A percentile compares a stretch with the other conserved stretches of the same genome.
Conservation (phyloP, 352 stramenopile genomes). For the Globisporangium uncinulatum region DNA sequence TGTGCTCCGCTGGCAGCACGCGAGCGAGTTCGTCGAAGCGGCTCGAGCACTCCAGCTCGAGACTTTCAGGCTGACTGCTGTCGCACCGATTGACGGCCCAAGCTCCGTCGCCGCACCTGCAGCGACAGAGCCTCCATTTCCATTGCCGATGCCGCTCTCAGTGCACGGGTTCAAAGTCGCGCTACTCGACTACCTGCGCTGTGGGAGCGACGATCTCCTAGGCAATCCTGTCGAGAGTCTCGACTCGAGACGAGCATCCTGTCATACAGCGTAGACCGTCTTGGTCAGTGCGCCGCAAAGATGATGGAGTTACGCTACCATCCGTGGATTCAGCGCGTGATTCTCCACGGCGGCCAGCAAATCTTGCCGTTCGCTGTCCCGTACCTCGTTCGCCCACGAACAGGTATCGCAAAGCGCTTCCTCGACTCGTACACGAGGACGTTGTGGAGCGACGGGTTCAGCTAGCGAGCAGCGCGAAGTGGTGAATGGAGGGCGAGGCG, state of each 20-base stretch:
- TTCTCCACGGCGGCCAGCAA: background rate
- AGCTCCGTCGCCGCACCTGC: background rate
- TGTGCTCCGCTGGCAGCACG: conserved; percentile 5
- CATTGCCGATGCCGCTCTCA: background rate
- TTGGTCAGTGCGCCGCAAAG: background rate
- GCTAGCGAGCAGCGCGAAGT: too few relatives aligned
- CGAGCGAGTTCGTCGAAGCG: conserved; percentile 1
- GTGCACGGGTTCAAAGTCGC: conserved; percentile 2
- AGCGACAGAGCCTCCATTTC: background rate
- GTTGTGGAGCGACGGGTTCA: background rate
- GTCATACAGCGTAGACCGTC: conserved; percentile 4
- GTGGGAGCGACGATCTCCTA: background rate
- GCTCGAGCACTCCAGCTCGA: background rate
- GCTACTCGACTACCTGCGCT: background rate
- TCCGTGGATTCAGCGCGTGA: conserved; percentile 1
- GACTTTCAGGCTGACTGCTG: too few relatives aligned
- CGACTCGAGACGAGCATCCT: conserved; percentile 8
- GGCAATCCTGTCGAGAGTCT: background rate
- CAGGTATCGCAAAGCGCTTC: conserved; percentile 3
- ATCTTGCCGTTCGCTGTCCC: conserved; percentile 1
- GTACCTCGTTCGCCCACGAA: background rate
- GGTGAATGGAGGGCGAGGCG: background rate
- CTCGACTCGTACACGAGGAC: conserved; percentile 2
- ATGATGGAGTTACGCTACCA: conserved; percentile 6
- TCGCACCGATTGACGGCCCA: too few relatives aligned